Conservation (phyloP, 805 yeast species). For the Kodamaea leandrae region DNA sequence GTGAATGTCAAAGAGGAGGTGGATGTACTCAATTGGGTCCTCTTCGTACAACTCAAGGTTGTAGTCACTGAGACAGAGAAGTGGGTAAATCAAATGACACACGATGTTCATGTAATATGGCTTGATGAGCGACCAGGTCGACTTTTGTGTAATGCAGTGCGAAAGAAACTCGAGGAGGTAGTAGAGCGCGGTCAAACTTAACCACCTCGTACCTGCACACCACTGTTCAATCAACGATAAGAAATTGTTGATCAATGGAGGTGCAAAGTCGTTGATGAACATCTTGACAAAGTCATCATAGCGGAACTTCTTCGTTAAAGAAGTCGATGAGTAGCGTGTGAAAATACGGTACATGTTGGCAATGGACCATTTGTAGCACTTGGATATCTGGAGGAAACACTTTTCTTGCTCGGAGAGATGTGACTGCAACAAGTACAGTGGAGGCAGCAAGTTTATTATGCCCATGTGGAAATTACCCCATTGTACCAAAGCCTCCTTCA, state of each 20-base stretch:
- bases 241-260: constrained; percentile 65
- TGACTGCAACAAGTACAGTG: constrained; percentile 48
- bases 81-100: constrained; percentile 71
- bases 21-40: constrained; percentile 87
- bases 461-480: constrained; percentile 81
- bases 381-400: constrained; percentile 67
- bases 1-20: constrained; percentile 54
- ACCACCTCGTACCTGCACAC: constrained; percentile 67
- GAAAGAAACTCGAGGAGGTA: constrained; percentile 53
- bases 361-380: constrained; percentile 75
- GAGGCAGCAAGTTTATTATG: constrained; percentile 59
- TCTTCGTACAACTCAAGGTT: constrained; percentile 73
- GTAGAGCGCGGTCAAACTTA: constrained; percentile 62
- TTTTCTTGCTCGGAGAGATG: constrained; percentile 52
- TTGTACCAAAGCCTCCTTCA: constrained; percentile 44
- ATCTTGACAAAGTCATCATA: constrained; percentile 60
- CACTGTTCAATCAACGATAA: constrained; percentile 69
- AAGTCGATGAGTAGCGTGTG: constrained; percentile 61
- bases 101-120: constrained; percentile 65
- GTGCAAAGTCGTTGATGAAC: constrained; percentile 61
- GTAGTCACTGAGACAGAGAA: constrained; percentile 65
- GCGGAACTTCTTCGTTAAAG: constrained; percentile 44
- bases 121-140: constrained; percentile 65
- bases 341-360: constrained; percentile 73
- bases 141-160: constrained; percentile 52